phyloP scores from a whole-genome alignment of 2,329 filamentous ascomycete genomes.

The Aureobasidium sp. region DNA sequence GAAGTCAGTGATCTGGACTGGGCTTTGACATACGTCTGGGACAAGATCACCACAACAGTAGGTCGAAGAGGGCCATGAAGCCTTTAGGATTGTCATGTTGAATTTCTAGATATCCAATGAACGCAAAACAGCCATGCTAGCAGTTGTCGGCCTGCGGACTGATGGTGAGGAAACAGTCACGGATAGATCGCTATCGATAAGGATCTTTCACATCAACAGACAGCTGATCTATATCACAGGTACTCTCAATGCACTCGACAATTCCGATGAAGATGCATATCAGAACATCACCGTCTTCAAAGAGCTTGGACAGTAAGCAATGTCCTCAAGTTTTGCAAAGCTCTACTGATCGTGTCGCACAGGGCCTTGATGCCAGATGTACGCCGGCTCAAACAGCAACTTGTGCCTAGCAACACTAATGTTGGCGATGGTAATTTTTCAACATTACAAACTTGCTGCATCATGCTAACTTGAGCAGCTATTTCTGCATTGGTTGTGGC shows the following conservation, averaged over 20 bases:
- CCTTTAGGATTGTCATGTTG: neutral
- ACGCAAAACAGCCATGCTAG: conserved; percentile 64
- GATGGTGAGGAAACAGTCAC: conserved; percentile 42
- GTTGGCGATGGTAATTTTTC: conserved; percentile 59
- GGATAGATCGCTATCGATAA: neutral
- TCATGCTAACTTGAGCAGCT: conserved; percentile 29
- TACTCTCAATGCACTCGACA: conserved; percentile 59
- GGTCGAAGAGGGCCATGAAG: conserved; percentile 22
- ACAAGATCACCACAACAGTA: conserved; percentile 73
- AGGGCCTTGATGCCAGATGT: conserved; percentile 61
- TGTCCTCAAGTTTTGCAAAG: neutral
- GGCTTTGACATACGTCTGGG: conserved; percentile 88
- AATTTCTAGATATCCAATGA: conserved; percentile 48
- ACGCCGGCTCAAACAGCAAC: conserved; percentile 51
- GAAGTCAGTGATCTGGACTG: conserved; percentile 76
- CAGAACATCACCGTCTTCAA: conserved; percentile 65
- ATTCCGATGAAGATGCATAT: conserved; percentile 39
- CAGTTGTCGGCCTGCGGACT: conserved; percentile 78
- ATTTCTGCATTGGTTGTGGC: conserved; percentile 82
- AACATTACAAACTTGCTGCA: no score
- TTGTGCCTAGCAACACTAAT: conserved; percentile 60
- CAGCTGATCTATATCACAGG: conserved; percentile 29
- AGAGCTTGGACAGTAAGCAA: conserved; percentile 49
- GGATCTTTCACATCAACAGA: neutral
- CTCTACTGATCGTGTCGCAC: neutral